These are phyloP conservation scores for Nepenthes alata DNA, from an alignment of 179 eudicot genomes.

Conservation along the genomic window DNA sequence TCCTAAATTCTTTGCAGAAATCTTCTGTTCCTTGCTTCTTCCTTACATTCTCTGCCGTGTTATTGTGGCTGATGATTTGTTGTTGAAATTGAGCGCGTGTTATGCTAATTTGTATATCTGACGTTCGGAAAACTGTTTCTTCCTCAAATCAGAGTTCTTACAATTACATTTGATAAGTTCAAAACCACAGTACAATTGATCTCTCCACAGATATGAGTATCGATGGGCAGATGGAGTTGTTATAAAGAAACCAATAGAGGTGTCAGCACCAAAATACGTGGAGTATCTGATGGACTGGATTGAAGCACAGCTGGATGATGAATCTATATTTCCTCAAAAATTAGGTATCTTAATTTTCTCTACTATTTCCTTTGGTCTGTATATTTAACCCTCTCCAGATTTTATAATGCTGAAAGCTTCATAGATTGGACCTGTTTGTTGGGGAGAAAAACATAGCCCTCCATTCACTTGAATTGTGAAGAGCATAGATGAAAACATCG, in stretches of 20 bases:
- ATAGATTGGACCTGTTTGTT: no score
- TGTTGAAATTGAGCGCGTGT: not conserved
- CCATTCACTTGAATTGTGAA: no score
- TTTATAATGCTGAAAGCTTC: no score
- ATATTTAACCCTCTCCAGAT: not conserved
- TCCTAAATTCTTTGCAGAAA: not conserved
- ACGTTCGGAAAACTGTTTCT: not conserved
- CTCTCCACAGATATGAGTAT: slow-evolving; percentile 41
- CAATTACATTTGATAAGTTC: not conserved
- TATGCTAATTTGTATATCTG: not conserved
- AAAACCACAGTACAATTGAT: slow-evolving; percentile 5
- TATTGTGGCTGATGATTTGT: no score
- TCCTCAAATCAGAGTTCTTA: not conserved
- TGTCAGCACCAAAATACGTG: slow-evolving; percentile 60
- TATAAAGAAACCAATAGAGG: slow-evolving; percentile 57
- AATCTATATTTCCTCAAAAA: slow-evolving; percentile 49
- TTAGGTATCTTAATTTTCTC: slow-evolving; percentile 21
- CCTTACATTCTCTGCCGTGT: not conserved
- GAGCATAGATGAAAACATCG: no score
- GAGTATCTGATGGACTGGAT: slow-evolving; percentile 71
- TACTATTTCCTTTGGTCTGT: not conserved
- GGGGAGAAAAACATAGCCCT: no score
- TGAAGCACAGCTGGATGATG: slow-evolving; percentile 51
- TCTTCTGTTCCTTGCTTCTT: not conserved
- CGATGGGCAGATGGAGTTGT: slow-evolving; percentile 67